A percentile compares a stretch with the other conserved stretches of the same genome.
These are phyloP conservation scores for Solanum megistacrolobum DNA, from an alignment of 257 asterid species.

Conservation along the genomic window DNA sequence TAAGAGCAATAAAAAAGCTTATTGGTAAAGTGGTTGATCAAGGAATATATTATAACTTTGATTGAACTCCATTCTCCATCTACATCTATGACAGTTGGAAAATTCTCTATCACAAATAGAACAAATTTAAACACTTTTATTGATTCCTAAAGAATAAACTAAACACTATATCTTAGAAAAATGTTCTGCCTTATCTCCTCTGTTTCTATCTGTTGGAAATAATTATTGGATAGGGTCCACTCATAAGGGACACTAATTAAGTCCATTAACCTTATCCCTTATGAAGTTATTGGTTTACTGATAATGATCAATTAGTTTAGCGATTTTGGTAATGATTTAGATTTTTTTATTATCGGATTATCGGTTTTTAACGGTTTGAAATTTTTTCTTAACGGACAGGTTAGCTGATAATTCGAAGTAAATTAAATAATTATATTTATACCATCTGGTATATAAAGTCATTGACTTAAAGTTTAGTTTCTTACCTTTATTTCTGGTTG, in stretches of 20 bases:
- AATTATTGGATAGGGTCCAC: not conserved
- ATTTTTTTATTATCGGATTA: too few species aligned
- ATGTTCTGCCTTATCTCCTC: not conserved
- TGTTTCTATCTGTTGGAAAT: not conserved
- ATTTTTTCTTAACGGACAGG: too few species aligned
- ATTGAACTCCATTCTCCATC: not conserved
- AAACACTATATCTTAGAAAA: not conserved
- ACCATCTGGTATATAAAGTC: too few species aligned
- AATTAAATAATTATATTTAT: too few species aligned
- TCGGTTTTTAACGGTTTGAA: too few species aligned
- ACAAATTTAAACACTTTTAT: not conserved
- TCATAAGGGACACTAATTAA: not conserved
- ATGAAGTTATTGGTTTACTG: too few species aligned
- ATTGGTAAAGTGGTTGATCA: not conserved
- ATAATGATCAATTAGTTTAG: too few species aligned
- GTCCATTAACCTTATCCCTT: too few species aligned
- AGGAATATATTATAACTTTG: not conserved
- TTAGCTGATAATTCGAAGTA: too few species aligned
- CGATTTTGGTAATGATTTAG: too few species aligned
- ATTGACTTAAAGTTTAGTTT: too few species aligned
- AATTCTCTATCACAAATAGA: not conserved
- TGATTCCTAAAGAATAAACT: not conserved
- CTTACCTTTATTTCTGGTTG: too few species aligned
- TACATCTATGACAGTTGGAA: not conserved
- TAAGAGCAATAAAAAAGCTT: not conserved